phyloP scores from a whole-genome alignment of 2,329 filamentous ascomycete genomes.

The Diaporthe vexans region DNA sequence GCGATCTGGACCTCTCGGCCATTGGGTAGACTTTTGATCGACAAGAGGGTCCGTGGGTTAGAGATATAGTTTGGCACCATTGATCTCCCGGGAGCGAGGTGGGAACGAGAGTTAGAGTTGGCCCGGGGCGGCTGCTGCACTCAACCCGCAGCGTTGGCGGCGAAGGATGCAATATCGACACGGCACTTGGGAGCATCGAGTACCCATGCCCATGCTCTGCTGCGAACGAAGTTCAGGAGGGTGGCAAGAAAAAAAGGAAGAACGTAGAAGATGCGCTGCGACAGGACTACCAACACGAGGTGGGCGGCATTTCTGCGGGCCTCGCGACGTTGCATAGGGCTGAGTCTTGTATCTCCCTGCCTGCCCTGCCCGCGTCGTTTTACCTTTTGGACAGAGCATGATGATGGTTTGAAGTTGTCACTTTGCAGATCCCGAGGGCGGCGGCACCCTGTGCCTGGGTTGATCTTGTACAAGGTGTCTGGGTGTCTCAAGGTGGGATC shows the following conservation, averaged over 20 bases:
- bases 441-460: constrained; percentile 18
- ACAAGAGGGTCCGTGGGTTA: constrained; percentile 21
- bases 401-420: constrained; percentile 14
- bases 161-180: not conserved
- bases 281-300: not conserved
- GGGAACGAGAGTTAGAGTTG: constrained; percentile 12
- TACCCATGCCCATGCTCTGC: too few species aligned
- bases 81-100: constrained; percentile 21
- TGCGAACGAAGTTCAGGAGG: not conserved
- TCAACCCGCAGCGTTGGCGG: not conserved
- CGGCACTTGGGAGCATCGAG: not conserved
- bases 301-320: constrained; percentile 4
- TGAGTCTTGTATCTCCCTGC: not conserved
- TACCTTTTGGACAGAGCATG: not conserved
- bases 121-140: not conserved
- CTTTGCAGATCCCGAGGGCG: not conserved
- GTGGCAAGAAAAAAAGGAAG: too few species aligned
- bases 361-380: constrained; percentile 3
- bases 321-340: not conserved
- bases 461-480: not conserved
- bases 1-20: constrained; percentile 1
- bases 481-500: too few species aligned
- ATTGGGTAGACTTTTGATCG: not conserved
- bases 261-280: too few species aligned
- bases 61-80: constrained; percentile 28